Evolutionary conservation across 108 stramenopile genomes (phyloP).

Genomic region (Skeletonema menzelii): DNA sequence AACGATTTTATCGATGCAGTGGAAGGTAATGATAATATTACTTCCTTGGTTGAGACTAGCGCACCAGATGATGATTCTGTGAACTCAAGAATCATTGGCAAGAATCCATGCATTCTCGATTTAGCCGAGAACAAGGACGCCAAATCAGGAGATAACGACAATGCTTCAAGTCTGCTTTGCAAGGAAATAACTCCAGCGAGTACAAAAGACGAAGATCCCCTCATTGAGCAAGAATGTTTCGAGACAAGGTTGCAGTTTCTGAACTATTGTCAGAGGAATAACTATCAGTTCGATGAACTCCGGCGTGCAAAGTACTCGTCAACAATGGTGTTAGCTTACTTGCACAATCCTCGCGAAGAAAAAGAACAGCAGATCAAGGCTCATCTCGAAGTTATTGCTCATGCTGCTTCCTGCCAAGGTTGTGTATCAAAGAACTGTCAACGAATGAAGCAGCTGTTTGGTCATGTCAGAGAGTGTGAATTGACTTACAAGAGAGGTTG

Average conservation of each 20-base stretch:
- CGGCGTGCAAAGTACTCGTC: conserved; percentile 94
- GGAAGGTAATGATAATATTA: conserved; percentile 60
- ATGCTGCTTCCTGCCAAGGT: conserved; percentile 72
- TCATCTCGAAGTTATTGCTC: conserved; percentile 80
- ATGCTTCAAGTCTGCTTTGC: neutral
- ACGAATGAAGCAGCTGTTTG: conserved; percentile 84
- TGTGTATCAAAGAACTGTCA: conserved; percentile 84
- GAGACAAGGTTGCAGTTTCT: conserved; percentile 91
- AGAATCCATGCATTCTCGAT: conserved; percentile 29
- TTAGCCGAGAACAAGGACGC: conserved; percentile 1
- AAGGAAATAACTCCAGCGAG: conserved; percentile 14
- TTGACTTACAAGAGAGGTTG: conserved; percentile 69
- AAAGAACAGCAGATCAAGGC: conserved; percentile 66
- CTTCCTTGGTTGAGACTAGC: conserved; percentile 59
- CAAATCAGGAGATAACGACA: neutral
- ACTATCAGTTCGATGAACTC: conserved; percentile 96
- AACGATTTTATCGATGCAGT: conserved; percentile 64
- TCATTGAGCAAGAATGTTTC: conserved; percentile 77
- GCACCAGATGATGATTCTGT: conserved; percentile 2
- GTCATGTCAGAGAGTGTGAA: conserved; percentile 65
- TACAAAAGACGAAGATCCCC: conserved; percentile 75
- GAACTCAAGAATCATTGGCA: conserved; percentile 18
- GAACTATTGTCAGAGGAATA: conserved; percentile 91
- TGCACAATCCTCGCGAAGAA: conserved; percentile 86
- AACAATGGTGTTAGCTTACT: conserved; percentile 93